Conservation (phyloP, 1,139 yeast genomes). For the Suhomyces bokatorum region DNA sequence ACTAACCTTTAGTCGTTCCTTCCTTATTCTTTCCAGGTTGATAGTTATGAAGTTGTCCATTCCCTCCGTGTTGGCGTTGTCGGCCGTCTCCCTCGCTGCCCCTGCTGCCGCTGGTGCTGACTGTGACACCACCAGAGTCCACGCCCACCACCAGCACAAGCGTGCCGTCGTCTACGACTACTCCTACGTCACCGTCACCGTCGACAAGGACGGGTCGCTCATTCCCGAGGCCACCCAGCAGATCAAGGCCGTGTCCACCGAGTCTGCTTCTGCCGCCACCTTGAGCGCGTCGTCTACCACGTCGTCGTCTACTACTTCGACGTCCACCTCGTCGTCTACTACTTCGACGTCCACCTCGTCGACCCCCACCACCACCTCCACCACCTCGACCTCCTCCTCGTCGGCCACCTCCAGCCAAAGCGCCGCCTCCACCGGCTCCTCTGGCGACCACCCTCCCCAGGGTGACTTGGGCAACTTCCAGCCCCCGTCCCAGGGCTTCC, state of each 20-base stretch:
- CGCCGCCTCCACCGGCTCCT: conserved; percentile 18
- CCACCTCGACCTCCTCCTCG: conserved; percentile 22
- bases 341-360: conserved; percentile 11
- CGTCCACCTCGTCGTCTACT: conserved; percentile 6
- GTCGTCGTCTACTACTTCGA: conserved; percentile 6
- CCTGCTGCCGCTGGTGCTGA: conserved; percentile 35
- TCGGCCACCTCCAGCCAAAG: conserved; percentile 12
- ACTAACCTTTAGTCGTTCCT: conserved; percentile 20
- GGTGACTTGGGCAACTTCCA: conserved; percentile 61
- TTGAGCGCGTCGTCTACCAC: conserved; percentile 10
- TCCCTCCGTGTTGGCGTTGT: conserved; percentile 36
- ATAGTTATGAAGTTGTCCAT: conserved; percentile 32
- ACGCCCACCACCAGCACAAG: conserved; percentile 69
- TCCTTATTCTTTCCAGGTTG: conserved; percentile 16
- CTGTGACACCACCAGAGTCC: conserved; percentile 43
- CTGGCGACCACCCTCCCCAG: conserved; percentile 13
- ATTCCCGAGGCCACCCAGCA: conserved; percentile 6
- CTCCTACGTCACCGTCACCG: conserved; percentile 76
- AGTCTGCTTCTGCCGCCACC: conserved; percentile 12
- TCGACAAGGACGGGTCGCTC: conserved; percentile 60
- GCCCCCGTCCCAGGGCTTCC: conserved; percentile 58
- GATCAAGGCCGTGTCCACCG: conserved; percentile 8
- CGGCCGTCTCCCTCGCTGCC: conserved; percentile 23
- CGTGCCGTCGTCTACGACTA: conserved; percentile 81
- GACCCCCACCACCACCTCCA: conserved; percentile 8